These are phyloP conservation scores for Sclerospora graminicola DNA, from an alignment of 352 stramenopile genomes.

Conservation along the genomic window DNA sequence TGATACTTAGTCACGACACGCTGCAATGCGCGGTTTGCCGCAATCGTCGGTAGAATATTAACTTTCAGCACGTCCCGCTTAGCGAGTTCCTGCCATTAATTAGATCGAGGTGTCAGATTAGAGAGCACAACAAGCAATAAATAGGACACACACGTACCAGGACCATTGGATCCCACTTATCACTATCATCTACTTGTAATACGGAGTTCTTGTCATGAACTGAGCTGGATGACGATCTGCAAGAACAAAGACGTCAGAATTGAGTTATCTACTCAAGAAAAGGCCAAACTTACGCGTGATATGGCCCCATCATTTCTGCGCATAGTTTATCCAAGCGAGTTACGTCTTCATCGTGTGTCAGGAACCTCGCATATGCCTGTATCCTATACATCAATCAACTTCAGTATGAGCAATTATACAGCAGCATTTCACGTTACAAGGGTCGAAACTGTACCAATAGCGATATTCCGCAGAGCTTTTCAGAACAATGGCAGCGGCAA, in stretches of 20 bases:
- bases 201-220: neutral
- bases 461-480: conserved; percentile 71
- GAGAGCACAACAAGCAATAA: neutral
- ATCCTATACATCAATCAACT: conserved; percentile 34
- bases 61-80: conserved; percentile 72
- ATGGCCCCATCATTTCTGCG: conserved; percentile 66
- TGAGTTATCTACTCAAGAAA: neutral
- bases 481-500: conserved; percentile 45
- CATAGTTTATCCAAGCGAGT: conserved; percentile 65
- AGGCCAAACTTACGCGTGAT: conserved; percentile 33
- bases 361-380: conserved; percentile 70
- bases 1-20: conserved; percentile 79
- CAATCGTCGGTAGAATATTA: conserved; percentile 67
- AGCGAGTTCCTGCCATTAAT: conserved; percentile 30
- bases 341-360: conserved; percentile 75
- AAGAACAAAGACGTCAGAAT: conserved; percentile 1
- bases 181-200: neutral
- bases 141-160: conserved; percentile 36
- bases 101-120: conserved; percentile 9
- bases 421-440: neutral
- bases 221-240: conserved; percentile 10
- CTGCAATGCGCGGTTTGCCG: conserved; percentile 68
- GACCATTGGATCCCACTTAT: conserved; percentile 31
- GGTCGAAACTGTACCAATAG: conserved; percentile 47
- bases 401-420: neutral